These are phyloP conservation scores for Pseudogymnoascus sp. DNA, from an alignment of 2,329 filamentous ascomycete species.

Conservation along the genomic window DNA sequence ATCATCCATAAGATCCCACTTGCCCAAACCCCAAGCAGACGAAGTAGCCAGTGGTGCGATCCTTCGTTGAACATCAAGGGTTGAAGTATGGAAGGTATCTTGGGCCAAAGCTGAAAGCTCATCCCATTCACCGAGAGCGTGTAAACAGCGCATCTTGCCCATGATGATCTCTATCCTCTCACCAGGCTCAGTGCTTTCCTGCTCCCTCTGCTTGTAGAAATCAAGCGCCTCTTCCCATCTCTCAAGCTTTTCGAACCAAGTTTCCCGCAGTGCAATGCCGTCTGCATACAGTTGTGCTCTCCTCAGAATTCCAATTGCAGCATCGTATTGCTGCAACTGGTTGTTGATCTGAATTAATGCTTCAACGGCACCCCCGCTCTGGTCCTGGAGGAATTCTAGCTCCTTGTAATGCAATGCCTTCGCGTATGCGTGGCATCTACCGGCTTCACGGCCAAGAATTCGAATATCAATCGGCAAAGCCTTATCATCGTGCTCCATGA, in stretches of 20 bases:
- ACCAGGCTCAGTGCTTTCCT: conserved; percentile 63
- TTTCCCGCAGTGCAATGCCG: conserved; percentile 87
- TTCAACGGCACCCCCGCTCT: conserved; percentile 91
- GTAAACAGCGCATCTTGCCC: conserved; percentile 98
- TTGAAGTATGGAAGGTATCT: conserved; percentile 88
- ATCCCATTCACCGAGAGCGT: conserved; percentile 97
- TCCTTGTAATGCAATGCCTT: conserved; percentile 99
- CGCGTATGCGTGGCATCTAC: conserved; percentile 93
- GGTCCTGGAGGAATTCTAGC: conserved; percentile 94
- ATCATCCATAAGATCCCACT: conserved; percentile 98
- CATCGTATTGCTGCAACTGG: conserved; percentile 95
- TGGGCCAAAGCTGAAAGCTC: conserved; percentile 80
- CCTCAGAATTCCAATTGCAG: conserved; percentile 92
- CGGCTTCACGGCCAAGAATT: conserved; percentile 87
- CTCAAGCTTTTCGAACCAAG: conserved; percentile 97
- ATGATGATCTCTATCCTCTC: conserved; percentile 96
- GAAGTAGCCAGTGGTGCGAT: conserved; percentile 93
- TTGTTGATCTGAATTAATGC: conserved; percentile 99
- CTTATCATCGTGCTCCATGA: conserved; percentile 99
- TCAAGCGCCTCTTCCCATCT: conserved; percentile 95
- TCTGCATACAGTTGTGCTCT: conserved; percentile 95
- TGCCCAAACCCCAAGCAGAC: conserved; percentile 90
- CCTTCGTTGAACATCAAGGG: conserved; percentile 75
- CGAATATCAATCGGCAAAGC: conserved; percentile 95
- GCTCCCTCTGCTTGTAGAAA: conserved; percentile 83